A percentile compares a stretch with the other conserved stretches of the same genome.
phyloP scores from a whole-genome alignment of 345 rosid genomes.

The Salix arbutifolia region DNA sequence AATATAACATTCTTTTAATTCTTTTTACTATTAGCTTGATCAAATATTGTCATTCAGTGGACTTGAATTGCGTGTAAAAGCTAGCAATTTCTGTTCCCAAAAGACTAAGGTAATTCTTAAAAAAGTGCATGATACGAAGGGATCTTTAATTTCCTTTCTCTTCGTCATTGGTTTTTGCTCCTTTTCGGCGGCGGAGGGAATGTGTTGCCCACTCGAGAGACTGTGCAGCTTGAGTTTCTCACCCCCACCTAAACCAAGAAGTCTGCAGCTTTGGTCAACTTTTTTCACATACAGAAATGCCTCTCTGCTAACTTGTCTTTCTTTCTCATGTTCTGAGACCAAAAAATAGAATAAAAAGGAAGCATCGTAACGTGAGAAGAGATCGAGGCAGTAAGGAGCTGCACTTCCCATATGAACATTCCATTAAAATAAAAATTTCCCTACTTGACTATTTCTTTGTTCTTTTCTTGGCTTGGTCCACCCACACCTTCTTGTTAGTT shows the following conservation, averaged over 20 bases:
- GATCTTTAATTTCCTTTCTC: constrained; percentile 11
- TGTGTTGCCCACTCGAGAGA: constrained; percentile 16
- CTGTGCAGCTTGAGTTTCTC: constrained; percentile 14
- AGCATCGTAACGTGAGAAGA: constrained; percentile 2
- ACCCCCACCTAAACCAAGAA: constrained; percentile 16
- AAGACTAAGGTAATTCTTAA: constrained; percentile 7
- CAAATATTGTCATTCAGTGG: background rate
- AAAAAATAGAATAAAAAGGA: constrained; percentile 26
- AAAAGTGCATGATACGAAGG: constrained; percentile 24
- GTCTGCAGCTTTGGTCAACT: constrained; percentile 14
- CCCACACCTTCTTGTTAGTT: constrained; percentile 16
- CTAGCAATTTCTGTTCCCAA: background rate
- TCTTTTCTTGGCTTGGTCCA: constrained; percentile 27
- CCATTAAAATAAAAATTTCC: constrained; percentile 13
- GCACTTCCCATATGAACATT: constrained; percentile 28
- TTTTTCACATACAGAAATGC: constrained; percentile 18
- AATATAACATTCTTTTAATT: background rate
- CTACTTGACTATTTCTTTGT: constrained; percentile 17
- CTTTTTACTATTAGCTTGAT: background rate
- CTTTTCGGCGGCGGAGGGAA: constrained; percentile 11
- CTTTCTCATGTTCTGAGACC: constrained; percentile 6
- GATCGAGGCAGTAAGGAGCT: constrained; percentile 14
- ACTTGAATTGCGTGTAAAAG: constrained; percentile 5
- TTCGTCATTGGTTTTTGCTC: background rate
- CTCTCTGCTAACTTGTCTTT: constrained; percentile 4